phyloP scores from a whole-genome alignment of 1,284 basidiomycete species.

The Gymnopus androsaceus region DNA sequence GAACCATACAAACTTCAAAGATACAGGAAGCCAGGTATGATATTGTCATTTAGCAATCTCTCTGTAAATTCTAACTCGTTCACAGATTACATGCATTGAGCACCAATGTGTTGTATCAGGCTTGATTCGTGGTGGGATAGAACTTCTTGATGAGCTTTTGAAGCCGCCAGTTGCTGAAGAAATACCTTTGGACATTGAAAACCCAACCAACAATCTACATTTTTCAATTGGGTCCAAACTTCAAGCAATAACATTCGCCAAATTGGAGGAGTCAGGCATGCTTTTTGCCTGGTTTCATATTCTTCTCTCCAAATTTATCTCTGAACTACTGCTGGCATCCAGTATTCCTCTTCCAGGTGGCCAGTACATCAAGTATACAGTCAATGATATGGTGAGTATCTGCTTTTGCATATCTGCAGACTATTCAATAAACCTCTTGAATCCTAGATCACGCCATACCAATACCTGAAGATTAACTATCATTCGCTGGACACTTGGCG shows the following conservation, averaged over 20 bases:
- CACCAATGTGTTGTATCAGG: slow-evolving; percentile 20
- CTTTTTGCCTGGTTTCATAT: slow-evolving; percentile 23
- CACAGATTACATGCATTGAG: slow-evolving; percentile 28
- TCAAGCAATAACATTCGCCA: background rate
- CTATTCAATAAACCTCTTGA: slow-evolving; percentile 19
- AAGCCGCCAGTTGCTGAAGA: background rate
- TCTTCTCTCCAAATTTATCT: slow-evolving; percentile 24
- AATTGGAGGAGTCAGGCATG: slow-evolving; percentile 9
- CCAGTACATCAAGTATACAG: slow-evolving; percentile 17
- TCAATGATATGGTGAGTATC: slow-evolving; percentile 11
- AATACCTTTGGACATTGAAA: background rate
- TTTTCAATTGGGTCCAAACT: background rate
- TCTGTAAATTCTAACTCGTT: background rate
- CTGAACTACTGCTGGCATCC: slow-evolving; percentile 16
- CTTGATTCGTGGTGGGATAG: slow-evolving; percentile 21
- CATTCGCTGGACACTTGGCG: slow-evolving; percentile 28
- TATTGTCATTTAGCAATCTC: background rate
- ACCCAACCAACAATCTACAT: slow-evolving; percentile 19
- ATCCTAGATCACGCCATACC: slow-evolving; percentile 21
- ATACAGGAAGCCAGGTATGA: slow-evolving; percentile 17
- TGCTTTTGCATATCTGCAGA: background rate
- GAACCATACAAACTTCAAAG: slow-evolving; percentile 17
- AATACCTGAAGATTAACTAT: slow-evolving; percentile 29
- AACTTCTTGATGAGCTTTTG: slow-evolving; percentile 17
- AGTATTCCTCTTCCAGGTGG: slow-evolving; percentile 17